A percentile compares a stretch with the other conserved stretches of the same genome.
Conservation (phyloP, 2,329 filamentous ascomycete genomes). For the Beauveria sp. region DNA sequence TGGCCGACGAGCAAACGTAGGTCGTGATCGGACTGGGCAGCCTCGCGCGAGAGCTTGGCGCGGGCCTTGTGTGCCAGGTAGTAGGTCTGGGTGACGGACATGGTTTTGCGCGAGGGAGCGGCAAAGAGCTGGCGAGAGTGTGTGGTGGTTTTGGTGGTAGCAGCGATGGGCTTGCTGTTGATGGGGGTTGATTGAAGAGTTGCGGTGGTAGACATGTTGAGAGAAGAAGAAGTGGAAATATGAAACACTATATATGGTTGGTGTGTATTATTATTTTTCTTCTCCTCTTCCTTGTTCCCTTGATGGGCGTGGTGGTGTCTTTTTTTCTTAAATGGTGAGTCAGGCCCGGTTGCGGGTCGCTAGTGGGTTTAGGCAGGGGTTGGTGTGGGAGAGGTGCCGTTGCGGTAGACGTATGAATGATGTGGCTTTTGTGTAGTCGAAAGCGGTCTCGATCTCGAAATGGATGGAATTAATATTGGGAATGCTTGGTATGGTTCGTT, state of each 20-base stretch:
- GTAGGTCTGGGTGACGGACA: constrained; percentile 98
- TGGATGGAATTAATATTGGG: neutral
- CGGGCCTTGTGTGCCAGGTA: constrained; percentile 95
- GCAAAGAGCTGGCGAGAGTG: constrained; percentile 26
- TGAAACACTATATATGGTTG: constrained; percentile 11
- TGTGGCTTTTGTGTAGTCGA: neutral
- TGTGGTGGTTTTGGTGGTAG: constrained; percentile 19
- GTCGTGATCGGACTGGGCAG: constrained; percentile 85
- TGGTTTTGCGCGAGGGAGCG: constrained; percentile 62
- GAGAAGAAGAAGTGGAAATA: constrained; percentile 2
- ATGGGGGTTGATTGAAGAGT: constrained; percentile 20
- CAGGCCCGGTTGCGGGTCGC: constrained; percentile 19
- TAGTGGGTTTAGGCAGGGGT: constrained; percentile 9
- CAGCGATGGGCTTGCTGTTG: constrained; percentile 17
- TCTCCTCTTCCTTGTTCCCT: constrained; percentile 10
- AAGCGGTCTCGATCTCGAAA: neutral
- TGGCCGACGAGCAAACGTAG: constrained; percentile 92
- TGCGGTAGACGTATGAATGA: neutral
- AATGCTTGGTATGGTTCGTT: neutral
- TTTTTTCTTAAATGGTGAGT: constrained; percentile 20
- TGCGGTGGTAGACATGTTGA: constrained; percentile 25
- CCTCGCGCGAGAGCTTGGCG: constrained; percentile 90
- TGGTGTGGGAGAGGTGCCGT: neutral
- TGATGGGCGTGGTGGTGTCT: constrained; percentile 11
- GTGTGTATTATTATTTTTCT: constrained; percentile 13